These are phyloP conservation scores for Colletotrichum siamense DNA, from an alignment of 2,329 filamentous ascomycete species.

Conservation along the genomic window DNA sequence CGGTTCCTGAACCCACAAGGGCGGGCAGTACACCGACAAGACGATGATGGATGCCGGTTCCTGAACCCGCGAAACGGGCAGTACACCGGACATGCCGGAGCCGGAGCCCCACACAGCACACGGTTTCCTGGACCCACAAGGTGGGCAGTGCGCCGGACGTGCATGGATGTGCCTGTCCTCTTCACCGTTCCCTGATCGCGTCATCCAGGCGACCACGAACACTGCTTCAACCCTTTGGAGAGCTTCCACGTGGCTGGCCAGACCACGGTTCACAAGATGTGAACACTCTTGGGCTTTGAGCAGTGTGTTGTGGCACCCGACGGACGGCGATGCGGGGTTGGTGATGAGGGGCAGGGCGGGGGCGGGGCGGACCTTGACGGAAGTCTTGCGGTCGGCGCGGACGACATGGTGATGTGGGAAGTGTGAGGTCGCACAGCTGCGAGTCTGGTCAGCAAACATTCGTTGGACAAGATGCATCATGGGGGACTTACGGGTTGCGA, in stretches of 20 bases:
- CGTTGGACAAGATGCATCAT: neutral
- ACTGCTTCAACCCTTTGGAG: neutral
- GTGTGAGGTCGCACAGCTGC: neutral
- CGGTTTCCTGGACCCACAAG: neutral
- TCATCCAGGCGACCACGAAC: neutral
- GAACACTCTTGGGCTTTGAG: neutral
- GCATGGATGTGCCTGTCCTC: neutral
- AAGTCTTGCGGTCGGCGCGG: neutral
- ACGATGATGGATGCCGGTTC: too few relatives aligned
- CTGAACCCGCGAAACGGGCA: too few relatives aligned
- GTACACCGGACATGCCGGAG: too few relatives aligned
- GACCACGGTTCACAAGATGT: neutral
- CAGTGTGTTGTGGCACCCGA: neutral
- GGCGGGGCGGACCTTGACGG: neutral
- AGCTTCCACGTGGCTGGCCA: neutral
- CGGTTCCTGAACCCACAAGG: neutral
- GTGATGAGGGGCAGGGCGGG: neutral
- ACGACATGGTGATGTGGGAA: neutral
- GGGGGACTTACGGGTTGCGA: neutral
- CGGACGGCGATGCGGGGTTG: neutral
- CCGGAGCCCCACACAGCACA: too few relatives aligned
- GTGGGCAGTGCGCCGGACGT: neutral
- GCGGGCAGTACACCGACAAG: too few relatives aligned
- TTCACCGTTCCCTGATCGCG: neutral
- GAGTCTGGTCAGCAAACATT: neutral